Conservation (phyloP, 768 basidiomycete species). For the Chalciporus chontae region DNA sequence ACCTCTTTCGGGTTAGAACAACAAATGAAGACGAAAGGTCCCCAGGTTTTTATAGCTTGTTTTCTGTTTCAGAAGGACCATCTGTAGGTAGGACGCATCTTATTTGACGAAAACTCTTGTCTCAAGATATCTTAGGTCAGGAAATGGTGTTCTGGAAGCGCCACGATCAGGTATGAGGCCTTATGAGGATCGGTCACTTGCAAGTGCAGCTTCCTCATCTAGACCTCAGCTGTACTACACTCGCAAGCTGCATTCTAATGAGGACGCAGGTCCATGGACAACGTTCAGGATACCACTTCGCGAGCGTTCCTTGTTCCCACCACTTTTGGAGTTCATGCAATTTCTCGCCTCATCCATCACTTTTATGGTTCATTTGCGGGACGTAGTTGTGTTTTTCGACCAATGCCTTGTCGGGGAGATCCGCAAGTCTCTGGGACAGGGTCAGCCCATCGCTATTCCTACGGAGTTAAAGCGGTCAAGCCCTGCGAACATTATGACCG, state of each 20-base stretch:
- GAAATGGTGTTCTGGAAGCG: slow-evolving; percentile 95
- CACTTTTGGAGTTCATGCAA: slow-evolving; percentile 79
- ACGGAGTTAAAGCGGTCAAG: slow-evolving; percentile 53
- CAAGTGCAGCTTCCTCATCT: background rate
- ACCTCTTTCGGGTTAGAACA: too few species aligned
- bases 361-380: slow-evolving; percentile 76
- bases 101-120: background rate
- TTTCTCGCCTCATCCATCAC: slow-evolving; percentile 89
- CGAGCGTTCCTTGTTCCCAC: slow-evolving; percentile 70
- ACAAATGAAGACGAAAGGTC: too few species aligned
- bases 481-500: slow-evolving; percentile 54
- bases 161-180: slow-evolving; percentile 76
- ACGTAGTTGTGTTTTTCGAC: slow-evolving; percentile 78
- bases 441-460: slow-evolving; percentile 47
- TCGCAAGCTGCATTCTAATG: slow-evolving; percentile 52
- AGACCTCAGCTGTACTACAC: slow-evolving; percentile 60
- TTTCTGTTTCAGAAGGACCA: slow-evolving; percentile 77
- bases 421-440: slow-evolving; percentile 52
- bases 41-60: slow-evolving; percentile 70
- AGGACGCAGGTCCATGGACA: slow-evolving; percentile 58
- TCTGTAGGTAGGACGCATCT: slow-evolving; percentile 50
- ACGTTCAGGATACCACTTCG: slow-evolving; percentile 83
- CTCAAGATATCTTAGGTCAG: slow-evolving; percentile 41
- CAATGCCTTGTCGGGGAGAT: slow-evolving; percentile 61
- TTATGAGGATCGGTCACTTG: slow-evolving; percentile 2